Conservation (phyloP, 331 rosid genomes). For the Pyracantha coccinea region DNA sequence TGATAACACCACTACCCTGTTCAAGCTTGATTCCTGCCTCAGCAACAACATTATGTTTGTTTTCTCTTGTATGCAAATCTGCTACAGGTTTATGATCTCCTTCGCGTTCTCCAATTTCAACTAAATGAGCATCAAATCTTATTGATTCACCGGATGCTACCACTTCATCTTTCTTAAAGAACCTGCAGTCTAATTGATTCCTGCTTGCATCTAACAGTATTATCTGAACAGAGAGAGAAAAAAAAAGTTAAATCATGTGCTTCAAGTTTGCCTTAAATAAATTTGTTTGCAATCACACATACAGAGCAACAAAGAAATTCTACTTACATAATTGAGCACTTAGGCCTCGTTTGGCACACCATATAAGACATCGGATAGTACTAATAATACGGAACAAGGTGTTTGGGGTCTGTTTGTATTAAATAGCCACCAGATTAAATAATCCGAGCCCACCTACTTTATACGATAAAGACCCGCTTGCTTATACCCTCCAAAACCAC, state of each 20-base stretch:
- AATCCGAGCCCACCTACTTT: too few species aligned
- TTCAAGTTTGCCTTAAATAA: background rate
- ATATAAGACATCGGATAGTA: too few species aligned
- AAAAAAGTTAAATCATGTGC: slow-evolving; percentile 7
- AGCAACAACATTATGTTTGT: background rate
- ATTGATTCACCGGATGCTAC: slow-evolving; percentile 47
- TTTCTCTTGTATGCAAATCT: slow-evolving; percentile 6
- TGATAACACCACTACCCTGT: slow-evolving; percentile 3
- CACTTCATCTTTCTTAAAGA: slow-evolving; percentile 60
- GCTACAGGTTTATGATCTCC: slow-evolving; percentile 33
- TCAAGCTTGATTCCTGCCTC: slow-evolving; percentile 7
- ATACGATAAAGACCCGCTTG: too few species aligned
- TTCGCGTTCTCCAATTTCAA: slow-evolving; percentile 57
- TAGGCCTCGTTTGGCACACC: too few species aligned
- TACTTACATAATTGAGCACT: background rate
- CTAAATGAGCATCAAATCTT: slow-evolving; percentile 57
- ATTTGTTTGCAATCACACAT: background rate
- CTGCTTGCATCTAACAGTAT: slow-evolving; percentile 54
- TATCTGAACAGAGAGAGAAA: slow-evolving; percentile 40
- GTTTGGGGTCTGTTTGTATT: too few species aligned
- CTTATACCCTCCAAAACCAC: too few species aligned
- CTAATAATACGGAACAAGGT: too few species aligned
- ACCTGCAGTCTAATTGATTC: slow-evolving; percentile 50
- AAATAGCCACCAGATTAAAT: too few species aligned
- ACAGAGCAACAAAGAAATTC: background rate